Evolutionary conservation across 139 green algal genomes (phyloP).

Genomic region (Volvox reticuliferus): DNA sequence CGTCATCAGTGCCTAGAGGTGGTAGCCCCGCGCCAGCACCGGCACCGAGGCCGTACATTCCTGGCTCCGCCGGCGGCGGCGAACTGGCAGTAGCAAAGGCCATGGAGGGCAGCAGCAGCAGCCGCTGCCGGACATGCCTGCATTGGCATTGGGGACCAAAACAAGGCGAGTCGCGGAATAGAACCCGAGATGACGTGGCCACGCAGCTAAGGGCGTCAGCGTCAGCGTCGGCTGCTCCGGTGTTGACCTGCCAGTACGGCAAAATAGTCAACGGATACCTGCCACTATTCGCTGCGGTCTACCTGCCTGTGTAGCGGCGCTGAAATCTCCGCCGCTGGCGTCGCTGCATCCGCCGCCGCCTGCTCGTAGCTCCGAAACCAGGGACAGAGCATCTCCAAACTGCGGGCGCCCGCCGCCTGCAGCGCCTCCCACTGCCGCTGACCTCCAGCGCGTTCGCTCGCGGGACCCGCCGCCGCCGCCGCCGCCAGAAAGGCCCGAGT

Average conservation of each 20-base stretch:
- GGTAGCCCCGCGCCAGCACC: neutral
- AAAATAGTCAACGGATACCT: too few species aligned
- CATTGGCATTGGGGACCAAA: neutral
- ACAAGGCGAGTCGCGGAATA: too few species aligned
- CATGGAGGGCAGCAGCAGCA: conserved; percentile 37
- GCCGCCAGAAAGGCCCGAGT: neutral
- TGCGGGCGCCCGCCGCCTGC: neutral
- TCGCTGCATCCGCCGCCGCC: conserved; percentile 27
- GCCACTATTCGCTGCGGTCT: too few species aligned
- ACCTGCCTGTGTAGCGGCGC: too few species aligned
- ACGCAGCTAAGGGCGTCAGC: too few species aligned
- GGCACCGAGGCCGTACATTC: too few species aligned
- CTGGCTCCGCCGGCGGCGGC: neutral
- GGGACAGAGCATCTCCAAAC: conserved; percentile 3
- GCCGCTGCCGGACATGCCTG: neutral
- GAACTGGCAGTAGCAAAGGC: conserved; percentile 1
- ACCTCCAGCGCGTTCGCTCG: neutral
- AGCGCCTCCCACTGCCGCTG: conserved; percentile 29
- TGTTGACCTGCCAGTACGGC: too few species aligned
- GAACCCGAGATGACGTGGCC: too few species aligned
- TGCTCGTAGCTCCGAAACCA: conserved; percentile 37
- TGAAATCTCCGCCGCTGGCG: neutral
- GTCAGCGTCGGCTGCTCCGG: too few species aligned
- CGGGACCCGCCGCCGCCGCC: neutral
- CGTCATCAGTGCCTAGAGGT: neutral